Conservation (phyloP, 169 alveolate species). For the Plasmodium yoelii region DNA sequence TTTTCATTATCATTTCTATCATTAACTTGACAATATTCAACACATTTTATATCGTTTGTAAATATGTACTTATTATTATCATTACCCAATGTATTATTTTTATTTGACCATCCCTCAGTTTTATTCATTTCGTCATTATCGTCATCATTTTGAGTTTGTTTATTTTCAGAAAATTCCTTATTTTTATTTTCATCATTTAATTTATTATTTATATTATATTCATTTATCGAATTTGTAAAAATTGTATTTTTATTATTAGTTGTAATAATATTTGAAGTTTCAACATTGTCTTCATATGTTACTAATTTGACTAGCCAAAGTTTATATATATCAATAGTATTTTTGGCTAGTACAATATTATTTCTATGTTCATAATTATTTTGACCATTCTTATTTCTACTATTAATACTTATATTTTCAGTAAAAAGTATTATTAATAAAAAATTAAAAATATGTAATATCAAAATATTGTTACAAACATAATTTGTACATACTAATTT, state of each 20-base stretch:
- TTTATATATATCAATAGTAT: slow-evolving; percentile 20
- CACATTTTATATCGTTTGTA: not conserved
- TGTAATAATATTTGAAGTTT: not conserved
- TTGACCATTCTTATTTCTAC: not conserved
- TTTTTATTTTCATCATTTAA: not conserved
- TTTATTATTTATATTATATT: not conserved
- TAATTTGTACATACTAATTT: not conserved
- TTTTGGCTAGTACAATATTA: not conserved
- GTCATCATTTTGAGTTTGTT: not conserved
- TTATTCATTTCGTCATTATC: not conserved
- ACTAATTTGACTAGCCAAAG: not conserved
- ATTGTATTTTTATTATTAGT: not conserved
- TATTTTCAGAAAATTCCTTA: not conserved
- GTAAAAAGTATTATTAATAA: slow-evolving; percentile 47
- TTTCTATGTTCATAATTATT: not conserved
- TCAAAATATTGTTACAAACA: slow-evolving; percentile 33
- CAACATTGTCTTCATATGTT: not conserved
- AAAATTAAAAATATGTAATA: slow-evolving; percentile 57
- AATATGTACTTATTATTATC: not conserved
- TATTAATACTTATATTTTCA: slow-evolving; percentile 42
- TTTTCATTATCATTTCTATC: not conserved
- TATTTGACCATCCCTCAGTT: no score
- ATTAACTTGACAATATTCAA: not conserved
- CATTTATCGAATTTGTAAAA: not conserved
- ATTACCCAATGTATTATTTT: not conserved